Evolutionary conservation across 108 stramenopile genomes (phyloP), one percentile per base, ranked within the genome.

Genomic region (Skeletonema tropicum): DNA sequence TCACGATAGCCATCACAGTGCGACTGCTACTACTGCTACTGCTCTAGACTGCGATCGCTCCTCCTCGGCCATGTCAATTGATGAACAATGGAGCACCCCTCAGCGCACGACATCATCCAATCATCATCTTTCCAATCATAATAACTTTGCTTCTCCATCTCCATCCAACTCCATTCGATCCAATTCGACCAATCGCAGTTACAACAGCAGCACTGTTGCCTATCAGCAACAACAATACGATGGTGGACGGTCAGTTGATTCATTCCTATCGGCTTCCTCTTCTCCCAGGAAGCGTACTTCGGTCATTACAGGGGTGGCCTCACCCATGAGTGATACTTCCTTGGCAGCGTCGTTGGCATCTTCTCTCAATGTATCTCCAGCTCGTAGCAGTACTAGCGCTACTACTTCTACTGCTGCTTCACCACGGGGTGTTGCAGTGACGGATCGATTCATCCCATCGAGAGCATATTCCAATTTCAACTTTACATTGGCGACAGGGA

Each of bases 371-470:
- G 36, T 45, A 32, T 14, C 23, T 14, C 23, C 35, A 36, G 26
- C 21, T 21, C 41, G 41, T 2, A 29, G 3, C 3, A 35, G 33
- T 35, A 35, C 3, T 4, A 35, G 3, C 7, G 7, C 32, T 32
- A n/a, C n/a, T n/a, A n/a, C n/a, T n/a, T n/a, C n/a, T n/a, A n/a
- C 68, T 6, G 6, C 39, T 17, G 71, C 73, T 49, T 61, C 26
- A 29, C 57, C 49, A 57, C 19, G 26, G 26, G 26, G 48, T 33
- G 9, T 38, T 39, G 76, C 52, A 30, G 64, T 32, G 48, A 70
- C 69, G 15, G 94, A 95, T 87, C 76, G 94, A 39, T 95, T 91
- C 74, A 92, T 95, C 73, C 92, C 94, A 12, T 90, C 87, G 5
- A 60, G 94, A 59, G 90, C 85, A 3, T 81, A 88, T 0, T 89